Evolutionary conservation across 2,329 filamentous ascomycete species (phyloP).

Genomic region (Cladophialophora psammophila): DNA sequence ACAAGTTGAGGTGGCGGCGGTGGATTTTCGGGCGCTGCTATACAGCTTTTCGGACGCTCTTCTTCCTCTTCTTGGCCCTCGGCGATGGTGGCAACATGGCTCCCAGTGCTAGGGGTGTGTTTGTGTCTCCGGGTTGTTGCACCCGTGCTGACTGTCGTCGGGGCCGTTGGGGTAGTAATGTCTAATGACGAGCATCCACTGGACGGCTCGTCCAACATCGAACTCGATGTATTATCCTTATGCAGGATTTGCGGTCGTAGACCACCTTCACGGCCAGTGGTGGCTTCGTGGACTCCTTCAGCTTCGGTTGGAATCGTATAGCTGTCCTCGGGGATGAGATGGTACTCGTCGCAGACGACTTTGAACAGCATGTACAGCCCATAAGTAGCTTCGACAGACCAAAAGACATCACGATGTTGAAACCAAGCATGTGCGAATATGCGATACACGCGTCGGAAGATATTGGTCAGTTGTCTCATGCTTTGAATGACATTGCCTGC

Average conservation of each 20-base stretch:
- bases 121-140: conserved; percentile 84
- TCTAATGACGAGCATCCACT: conserved; percentile 22
- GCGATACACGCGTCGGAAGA: conserved; percentile 90
- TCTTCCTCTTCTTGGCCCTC: conserved; percentile 81
- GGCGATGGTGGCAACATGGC: conserved; percentile 79
- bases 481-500: conserved; percentile 53
- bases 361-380: conserved; percentile 97
- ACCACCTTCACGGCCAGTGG: conserved; percentile 14
- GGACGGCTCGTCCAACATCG: conserved; percentile 12
- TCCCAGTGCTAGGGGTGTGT: conserved; percentile 80
- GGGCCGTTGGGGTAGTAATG: conserved; percentile 49
- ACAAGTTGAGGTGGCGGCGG: conserved; percentile 11
- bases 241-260: conserved; percentile 44
- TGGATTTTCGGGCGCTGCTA: conserved; percentile 11
- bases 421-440: conserved; percentile 99
- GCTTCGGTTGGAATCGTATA: conserved; percentile 95
- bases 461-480: conserved; percentile 80
- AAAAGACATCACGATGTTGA: conserved; percentile 93
- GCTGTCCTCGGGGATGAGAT: conserved; percentile 88
- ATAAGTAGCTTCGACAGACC: conserved; percentile 88
- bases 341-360: conserved; percentile 91
- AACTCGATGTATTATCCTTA: conserved; percentile 46
- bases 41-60: conserved; percentile 34
- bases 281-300: conserved; percentile 74
- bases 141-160: conserved; percentile 61